Conservation (phyloP, 1,284 basidiomycete genomes). For the Tilletia indica region DNA sequence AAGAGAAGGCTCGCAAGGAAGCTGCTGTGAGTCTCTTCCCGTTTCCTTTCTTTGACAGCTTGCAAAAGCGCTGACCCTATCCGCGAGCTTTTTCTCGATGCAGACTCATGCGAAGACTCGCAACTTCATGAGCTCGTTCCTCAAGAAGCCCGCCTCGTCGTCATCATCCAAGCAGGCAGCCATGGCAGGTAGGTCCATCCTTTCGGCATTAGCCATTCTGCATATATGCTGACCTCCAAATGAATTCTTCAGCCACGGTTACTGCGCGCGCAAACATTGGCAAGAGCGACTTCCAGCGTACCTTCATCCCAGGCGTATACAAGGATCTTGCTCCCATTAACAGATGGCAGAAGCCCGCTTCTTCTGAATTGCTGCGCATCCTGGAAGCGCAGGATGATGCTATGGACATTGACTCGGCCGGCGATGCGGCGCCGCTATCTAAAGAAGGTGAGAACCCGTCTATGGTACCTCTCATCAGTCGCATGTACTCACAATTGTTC, state of each 20-base stretch:
- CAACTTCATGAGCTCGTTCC: slow-evolving; percentile 46
- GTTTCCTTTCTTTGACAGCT: background rate
- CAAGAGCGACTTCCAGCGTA: slow-evolving; percentile 44
- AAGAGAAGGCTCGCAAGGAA: slow-evolving; percentile 21
- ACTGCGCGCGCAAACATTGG: slow-evolving; percentile 19
- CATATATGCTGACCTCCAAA: background rate
- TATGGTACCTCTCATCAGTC: too few species aligned
- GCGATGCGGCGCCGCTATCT: background rate
- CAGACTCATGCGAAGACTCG: slow-evolving; percentile 33
- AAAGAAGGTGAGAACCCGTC: background rate
- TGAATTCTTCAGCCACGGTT: slow-evolving; percentile 14
- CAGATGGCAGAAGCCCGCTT: slow-evolving; percentile 28
- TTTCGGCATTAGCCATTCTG: background rate
- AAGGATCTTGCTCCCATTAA: slow-evolving; percentile 51
- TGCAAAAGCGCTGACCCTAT: background rate
- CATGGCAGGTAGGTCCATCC: slow-evolving; percentile 7
- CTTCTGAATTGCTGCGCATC: slow-evolving; percentile 13
- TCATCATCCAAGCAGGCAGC: slow-evolving; percentile 13
- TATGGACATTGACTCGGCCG: background rate
- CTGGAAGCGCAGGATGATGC: background rate
- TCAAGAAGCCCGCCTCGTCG: slow-evolving; percentile 37
- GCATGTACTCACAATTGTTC: background rate
- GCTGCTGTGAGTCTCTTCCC: slow-evolving; percentile 6
- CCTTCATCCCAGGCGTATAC: slow-evolving; percentile 50
- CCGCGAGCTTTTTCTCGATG: background rate